Base-by-base conservation (phyloP, 1,139 yeast species). In the Pichia sp. region DNA sequence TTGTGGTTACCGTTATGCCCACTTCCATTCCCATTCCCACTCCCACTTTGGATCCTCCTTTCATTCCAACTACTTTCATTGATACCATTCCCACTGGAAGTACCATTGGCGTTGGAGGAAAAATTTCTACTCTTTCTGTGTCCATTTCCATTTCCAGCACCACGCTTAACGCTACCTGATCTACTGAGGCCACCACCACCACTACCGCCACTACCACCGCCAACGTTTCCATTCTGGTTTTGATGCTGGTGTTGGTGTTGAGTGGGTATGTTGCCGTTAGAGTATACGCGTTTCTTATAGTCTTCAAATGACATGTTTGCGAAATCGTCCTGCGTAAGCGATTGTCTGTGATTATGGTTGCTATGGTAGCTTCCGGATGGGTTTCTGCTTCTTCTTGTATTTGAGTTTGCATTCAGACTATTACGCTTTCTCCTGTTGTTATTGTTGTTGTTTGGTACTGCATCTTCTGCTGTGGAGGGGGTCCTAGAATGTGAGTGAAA, bases 271-370 rank as follows among this genome's bases (percentile, higher is more conserved):
- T 32, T 22, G 16, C 25, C 18, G 5, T 13, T 29, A 6, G 6
- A 12, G 12, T 24, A 21, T 22, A 22, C 27, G 21, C 8, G 21
- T 14, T 25, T 10, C 16, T 25, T 25, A 25, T 25, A 25, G 3
- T 25, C 27, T 5, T 25, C 16, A 14, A 25, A 22, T 10, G 29
- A 5, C 11, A 32, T 6, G 19, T 29, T 36, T 13, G 13, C 15
- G 11, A 34, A 30, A 21, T 36, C 42, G 2, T 32, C 39, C 18
- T 27, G 32, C 24, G 30, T 36, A 20, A 36, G 24, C 10, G 42
- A 39, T 2, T 30, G 22, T 19, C 42, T 33, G 13, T 33, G 36
- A 1, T 34, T 30, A 25, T 11, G 17, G 16, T 25, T 23, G 8
- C 12, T 23, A 7, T 8, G 8, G 6, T 23, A n/a, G 14, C 13